A percentile compares a stretch with the other conserved stretches of the same genome.
These are phyloP conservation scores for Kalmanozyma brasiliensis DNA, from an alignment of 1,284 basidiomycete genomes.

Conservation along the genomic window DNA sequence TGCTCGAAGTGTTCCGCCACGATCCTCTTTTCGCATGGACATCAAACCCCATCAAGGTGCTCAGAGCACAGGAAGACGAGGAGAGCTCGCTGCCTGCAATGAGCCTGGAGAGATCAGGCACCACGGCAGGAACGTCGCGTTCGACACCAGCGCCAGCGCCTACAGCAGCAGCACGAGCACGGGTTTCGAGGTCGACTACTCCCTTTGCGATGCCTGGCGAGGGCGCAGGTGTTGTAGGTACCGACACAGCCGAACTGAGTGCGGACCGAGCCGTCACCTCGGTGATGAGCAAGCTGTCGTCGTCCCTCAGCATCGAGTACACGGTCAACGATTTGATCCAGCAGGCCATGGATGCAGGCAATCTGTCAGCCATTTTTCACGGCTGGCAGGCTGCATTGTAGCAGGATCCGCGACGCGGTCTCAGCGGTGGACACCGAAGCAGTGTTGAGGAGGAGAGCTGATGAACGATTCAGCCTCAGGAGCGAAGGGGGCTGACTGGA, in stretches of 20 bases:
- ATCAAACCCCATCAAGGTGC: conserved; percentile 54
- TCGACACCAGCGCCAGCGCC: conserved; percentile 17
- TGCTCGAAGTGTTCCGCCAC: conserved; percentile 95
- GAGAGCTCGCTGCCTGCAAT: conserved; percentile 15
- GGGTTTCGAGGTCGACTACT: conserved; percentile 19
- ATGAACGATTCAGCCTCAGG: too few relatives aligned
- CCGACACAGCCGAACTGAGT: conserved; percentile 77
- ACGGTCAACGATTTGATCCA: conserved; percentile 92
- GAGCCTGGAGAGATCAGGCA: conserved; percentile 23
- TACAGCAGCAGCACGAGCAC: conserved; percentile 3
- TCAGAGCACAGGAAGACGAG: conserved; percentile 45
- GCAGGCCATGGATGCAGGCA: conserved; percentile 81
- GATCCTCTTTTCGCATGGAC: conserved; percentile 92
- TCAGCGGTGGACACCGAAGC: neutral
- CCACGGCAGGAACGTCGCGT: conserved; percentile 4
- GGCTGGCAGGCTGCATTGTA: conserved; percentile 57
- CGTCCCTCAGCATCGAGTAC: conserved; percentile 86
- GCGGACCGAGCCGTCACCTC: conserved; percentile 83
- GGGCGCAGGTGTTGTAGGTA: conserved; percentile 9
- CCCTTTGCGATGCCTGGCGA: conserved; percentile 8
- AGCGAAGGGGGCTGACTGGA: too few relatives aligned
- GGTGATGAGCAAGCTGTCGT: conserved; percentile 77
- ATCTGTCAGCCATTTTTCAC: conserved; percentile 80
- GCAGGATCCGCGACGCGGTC: conserved; percentile 2
- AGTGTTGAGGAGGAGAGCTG: neutral